Base-by-base conservation (phyloP, 768 basidiomycete genomes). In the Fibroporia radiculosa region DNA sequence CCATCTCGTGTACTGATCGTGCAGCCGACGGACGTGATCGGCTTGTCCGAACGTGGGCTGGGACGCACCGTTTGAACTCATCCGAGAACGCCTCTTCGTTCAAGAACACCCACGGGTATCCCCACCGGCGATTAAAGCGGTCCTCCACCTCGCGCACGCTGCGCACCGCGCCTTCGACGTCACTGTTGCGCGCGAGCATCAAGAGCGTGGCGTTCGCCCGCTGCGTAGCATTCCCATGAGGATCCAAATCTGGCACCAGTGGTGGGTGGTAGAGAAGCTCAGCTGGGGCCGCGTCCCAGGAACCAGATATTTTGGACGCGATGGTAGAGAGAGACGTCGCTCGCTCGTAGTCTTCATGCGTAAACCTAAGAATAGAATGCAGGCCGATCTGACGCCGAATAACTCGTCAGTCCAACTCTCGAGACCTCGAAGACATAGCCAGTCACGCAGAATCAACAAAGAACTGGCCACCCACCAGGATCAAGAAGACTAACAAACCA, bases 101-200 rank as follows among this genome's bases (percentile, higher is more conserved):
- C 48, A 97, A 68, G 64, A 96, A 85, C 20, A 91, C 82, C 62
- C 87, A 96, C 3, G 90, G 88, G 56, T 96, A 95, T 18, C 74
- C 71, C 53, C 77, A 85, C 48, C 72, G 75, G 34, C 70, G 66
- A 64, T 97, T 97, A 68, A 96, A 96, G 31, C 84, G 70, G 58
- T 89, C 84, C 65, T 98, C 95, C 65, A 91, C 64, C 60, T 84
- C 75, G 50, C 74, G 74, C 52, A 92, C 79, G 50, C 81, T 83
- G 29, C 66, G 64, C 42, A 84, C 63, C 34, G 81, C 74, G 14
- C 73, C 71, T n/a, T 71, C 51, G 6, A 82, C 52, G 48, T 88
- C 84, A 25, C 66, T 63, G 57, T 87, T 88, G 32, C 83, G 71
- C 29, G 77, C 82, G 34, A 98, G 77, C 64, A 66, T 64, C 45